Evolutionary conservation across 202 grass and related monocot genomes (phyloP).

Genomic region (Hordeum pubiflorum): DNA sequence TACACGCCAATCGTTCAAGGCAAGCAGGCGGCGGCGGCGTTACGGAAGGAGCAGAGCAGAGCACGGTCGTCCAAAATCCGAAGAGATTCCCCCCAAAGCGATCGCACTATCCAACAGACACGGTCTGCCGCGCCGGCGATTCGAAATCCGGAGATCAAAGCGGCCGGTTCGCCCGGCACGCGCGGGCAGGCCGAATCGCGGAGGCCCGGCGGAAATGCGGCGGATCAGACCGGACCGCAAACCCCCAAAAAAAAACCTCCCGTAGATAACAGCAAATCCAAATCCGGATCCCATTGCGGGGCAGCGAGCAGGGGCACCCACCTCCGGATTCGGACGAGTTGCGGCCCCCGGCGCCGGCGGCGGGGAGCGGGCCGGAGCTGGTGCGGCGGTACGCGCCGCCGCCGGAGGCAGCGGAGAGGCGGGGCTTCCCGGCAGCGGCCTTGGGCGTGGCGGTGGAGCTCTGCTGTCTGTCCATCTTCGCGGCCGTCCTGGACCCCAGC

Average conservation of each 20-base stretch:
- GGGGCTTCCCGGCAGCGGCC: constrained; percentile 47
- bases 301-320: neutral
- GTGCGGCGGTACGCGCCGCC: constrained; percentile 43
- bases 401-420: constrained; percentile 30
- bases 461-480: constrained; percentile 63
- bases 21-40: neutral
- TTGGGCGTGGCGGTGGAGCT: constrained; percentile 58
- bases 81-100: neutral
- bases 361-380: constrained; percentile 51
- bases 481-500: constrained; percentile 31
- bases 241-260: neutral
- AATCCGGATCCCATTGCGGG: constrained; percentile 27
- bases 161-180: neutral
- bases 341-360: constrained; percentile 13
- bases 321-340: constrained; percentile 53
- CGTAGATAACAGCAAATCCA: neutral
- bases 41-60: neutral
- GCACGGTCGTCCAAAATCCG: neutral
- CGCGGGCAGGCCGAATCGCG: neutral
- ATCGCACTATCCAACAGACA: neutral
- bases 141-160: neutral
- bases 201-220: constrained; percentile 10
- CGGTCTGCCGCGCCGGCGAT: neutral
- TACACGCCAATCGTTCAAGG: neutral
- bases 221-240: constrained; percentile 15